Base-by-base conservation (phyloP, 2,329 filamentous ascomycete species). In the Neofusicoccum umdonicola region DNA sequence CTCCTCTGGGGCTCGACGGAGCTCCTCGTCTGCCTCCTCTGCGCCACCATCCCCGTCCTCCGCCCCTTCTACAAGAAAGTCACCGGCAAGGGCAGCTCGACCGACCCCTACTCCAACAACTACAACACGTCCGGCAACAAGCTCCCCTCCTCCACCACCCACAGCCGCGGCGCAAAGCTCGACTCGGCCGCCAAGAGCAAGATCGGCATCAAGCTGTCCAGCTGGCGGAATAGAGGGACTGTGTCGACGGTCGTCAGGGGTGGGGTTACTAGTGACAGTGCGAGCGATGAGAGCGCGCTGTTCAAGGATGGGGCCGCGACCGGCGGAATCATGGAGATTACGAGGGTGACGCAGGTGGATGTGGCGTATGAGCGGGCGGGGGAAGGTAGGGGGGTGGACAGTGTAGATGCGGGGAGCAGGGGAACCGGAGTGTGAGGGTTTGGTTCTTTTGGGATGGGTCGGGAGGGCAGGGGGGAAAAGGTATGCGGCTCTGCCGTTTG, bases 41-140 rank as follows among this genome's bases (percentile, higher is more conserved):
- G 80, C 35, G 83, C 81, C 65, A 83, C 86, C 73, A 84, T 85
- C 69, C 84, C 84, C 9, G 70, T 74, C 31, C 69, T 75, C 0
- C 71, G 72, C 3, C 72, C 72, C 15, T 77, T 81, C 67, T 85
- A 83, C 2, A 57, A 57, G 35, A 57, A 57, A 34, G 34, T 57
- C 35, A 22, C 17, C 52, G 39, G 39, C 52, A 44, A 44, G 35
- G 52, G 35, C 27, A 41, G 34, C 52, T 57, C 52, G 11, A 41
- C 52, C 35, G 52, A 34, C 27, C 27, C 48, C 7, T 51, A 51
- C 48, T 51, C 48, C 4, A 51, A 51, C 27, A 35, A n/a, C 11
- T 34, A 51, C 39, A 41, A 7, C 4, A 31, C 27, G 27, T 31
- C 15, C 39, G 15, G 39, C 12, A 41, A 41, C 48, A 34, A 35